Evolutionary conservation across 2,329 filamentous ascomycete genomes (phyloP).

Genomic region (Fusarium scirpi): DNA sequence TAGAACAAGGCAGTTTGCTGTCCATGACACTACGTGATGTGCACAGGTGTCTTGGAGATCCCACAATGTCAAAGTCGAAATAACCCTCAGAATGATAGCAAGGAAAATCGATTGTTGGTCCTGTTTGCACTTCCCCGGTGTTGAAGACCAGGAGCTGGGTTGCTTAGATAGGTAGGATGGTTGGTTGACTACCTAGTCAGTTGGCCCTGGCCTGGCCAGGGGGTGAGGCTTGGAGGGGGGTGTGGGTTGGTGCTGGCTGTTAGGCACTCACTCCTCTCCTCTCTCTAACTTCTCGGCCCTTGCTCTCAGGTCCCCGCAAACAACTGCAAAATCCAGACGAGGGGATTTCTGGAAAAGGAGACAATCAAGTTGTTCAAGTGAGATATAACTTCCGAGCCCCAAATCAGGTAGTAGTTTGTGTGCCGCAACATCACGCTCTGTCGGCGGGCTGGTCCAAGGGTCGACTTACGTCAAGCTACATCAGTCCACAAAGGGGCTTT

Average conservation of each 20-base stretch:
- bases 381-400: slow-evolving; percentile 45
- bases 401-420: slow-evolving; percentile 44
- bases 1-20: slow-evolving; percentile 45
- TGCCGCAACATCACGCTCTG: slow-evolving; percentile 42
- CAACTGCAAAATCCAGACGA: slow-evolving; percentile 39
- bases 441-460: slow-evolving; percentile 33
- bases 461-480: slow-evolving; percentile 48
- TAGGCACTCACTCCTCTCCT: slow-evolving; percentile 39
- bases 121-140: slow-evolving; percentile 38
- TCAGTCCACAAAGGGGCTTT: slow-evolving; percentile 44
- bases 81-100: slow-evolving; percentile 43
- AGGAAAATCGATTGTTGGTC: slow-evolving; percentile 46
- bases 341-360: slow-evolving; percentile 32
- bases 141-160: slow-evolving; percentile 42
- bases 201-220: slow-evolving; percentile 42
- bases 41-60: slow-evolving; percentile 43
- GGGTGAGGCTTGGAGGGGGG: slow-evolving; percentile 42
- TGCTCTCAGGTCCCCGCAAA: slow-evolving; percentile 41
- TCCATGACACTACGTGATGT: slow-evolving; percentile 48
- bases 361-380: slow-evolving; percentile 37
- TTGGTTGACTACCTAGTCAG: slow-evolving; percentile 44
- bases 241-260: slow-evolving; percentile 42
- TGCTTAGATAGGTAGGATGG: slow-evolving; percentile 42
- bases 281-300: slow-evolving; percentile 29
- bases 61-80: slow-evolving; percentile 48